Conservation (phyloP, 768 basidiomycete species). For the Cyathus striatus region DNA sequence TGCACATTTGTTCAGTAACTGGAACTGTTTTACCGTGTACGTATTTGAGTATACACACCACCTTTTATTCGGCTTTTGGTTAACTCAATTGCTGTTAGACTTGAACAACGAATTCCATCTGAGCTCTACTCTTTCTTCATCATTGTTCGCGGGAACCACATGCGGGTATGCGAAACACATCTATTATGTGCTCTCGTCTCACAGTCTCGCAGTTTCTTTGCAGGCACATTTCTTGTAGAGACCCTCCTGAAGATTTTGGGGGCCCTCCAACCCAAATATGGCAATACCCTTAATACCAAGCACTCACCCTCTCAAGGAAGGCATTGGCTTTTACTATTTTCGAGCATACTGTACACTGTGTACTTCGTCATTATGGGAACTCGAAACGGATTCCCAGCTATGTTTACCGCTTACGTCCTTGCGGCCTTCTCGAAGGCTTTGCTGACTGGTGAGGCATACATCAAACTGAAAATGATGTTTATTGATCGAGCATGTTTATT, state of each 20-base stretch:
- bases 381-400: slow-evolving; percentile 30
- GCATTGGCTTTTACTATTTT: slow-evolving; percentile 28
- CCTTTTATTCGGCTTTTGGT: slow-evolving; percentile 3
- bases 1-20: slow-evolving; percentile 44
- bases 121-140: slow-evolving; percentile 43
- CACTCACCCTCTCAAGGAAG: slow-evolving; percentile 40
- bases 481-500: slow-evolving; percentile 4
- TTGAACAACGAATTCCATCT: slow-evolving; percentile 46
- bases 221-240: slow-evolving; percentile 44
- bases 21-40: slow-evolving; percentile 52
- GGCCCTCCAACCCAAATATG: slow-evolving; percentile 15
- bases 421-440: slow-evolving; percentile 44
- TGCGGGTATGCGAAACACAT: slow-evolving; percentile 40
- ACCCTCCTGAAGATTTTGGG: slow-evolving; percentile 32
- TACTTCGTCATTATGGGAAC: slow-evolving; percentile 50
- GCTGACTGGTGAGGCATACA: no score
- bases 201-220: slow-evolving; percentile 37
- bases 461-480: no score
- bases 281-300: slow-evolving; percentile 20
- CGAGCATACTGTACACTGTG: slow-evolving; percentile 31
- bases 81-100: slow-evolving; percentile 25
- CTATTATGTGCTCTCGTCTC: no score
- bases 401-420: slow-evolving; percentile 42
- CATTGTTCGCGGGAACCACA: slow-evolving; percentile 46
- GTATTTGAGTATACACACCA: no score